Base-by-base conservation (phyloP, 495 filamentous ascomycete genomes). In the Darksidea phi region DNA sequence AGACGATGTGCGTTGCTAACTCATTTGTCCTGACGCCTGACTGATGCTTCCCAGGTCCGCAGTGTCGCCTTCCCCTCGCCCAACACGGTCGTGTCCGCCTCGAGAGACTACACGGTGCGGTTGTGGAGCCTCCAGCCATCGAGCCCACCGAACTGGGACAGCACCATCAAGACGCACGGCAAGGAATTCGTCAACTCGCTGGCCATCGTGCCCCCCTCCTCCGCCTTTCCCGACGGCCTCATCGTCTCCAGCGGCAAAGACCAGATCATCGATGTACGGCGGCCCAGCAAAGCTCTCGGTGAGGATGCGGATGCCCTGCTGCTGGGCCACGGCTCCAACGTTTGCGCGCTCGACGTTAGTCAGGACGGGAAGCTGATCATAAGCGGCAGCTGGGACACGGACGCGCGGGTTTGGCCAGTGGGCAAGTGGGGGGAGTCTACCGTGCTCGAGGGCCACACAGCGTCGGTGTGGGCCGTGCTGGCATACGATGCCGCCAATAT, bases 371-470 rank as follows among this genome's bases (percentile, higher is more conserved):
- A 74, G 17, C 86, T 82, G 70, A 80, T 97, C 50, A 85, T 96
- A 42, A 97, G 92, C 68, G 94, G 90, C n/a, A 87, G 91, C 71
- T 99, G 95, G 95, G 95, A 99, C 72, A 82, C 83, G 38, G 86
- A 90, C 37, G 90, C 88, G 12, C 84, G 89, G 28, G 69, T 96
- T 56, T 97, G 84, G 84, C 7, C 87, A 86, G 61, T 96, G 88
- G 89, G 89, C 91, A 70, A 70, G 49, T 69, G 70, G 67, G 80
- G 78, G 13, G 79, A 86, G 50, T 79, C 68, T 3, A 64, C 84
- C 18, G 74, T 89, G 21, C 78, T 97, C 15, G 78, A 86, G 42
- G 91, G 87, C 4, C 89, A 95, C 67, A 82, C 85, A 59, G 89
- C 82, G 46, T 87, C 81, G 59, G 92, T 97, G 18, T 97, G 94